A percentile compares a stretch with the other conserved stretches of the same genome.
These are phyloP conservation scores for Dendrobium nobile DNA, from an alignment of 106 monocot genomes.

Conservation along the genomic window DNA sequence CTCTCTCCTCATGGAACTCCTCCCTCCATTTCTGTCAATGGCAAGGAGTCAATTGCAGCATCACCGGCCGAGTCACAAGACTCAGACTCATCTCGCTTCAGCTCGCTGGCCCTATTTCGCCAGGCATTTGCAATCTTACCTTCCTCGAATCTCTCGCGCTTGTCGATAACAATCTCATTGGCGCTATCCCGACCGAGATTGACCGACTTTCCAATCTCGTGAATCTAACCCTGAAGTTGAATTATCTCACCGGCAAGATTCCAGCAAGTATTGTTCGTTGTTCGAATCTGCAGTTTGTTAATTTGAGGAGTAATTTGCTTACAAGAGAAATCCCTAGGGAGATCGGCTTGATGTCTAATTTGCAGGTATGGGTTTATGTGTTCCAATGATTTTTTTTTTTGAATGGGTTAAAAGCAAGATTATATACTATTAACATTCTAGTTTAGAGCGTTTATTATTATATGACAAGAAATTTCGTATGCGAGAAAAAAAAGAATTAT, in stretches of 20 bases:
- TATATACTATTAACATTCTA: too few species aligned
- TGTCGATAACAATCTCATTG: slow-evolving; percentile 16
- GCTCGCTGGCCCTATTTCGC: slow-evolving; percentile 32
- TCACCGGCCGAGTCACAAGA: slow-evolving; percentile 8
- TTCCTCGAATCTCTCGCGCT: slow-evolving; percentile 28
- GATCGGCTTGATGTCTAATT: neutral
- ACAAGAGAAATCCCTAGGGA: slow-evolving; percentile 7
- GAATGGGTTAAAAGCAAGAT: too few species aligned
- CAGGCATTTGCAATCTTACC: slow-evolving; percentile 29
- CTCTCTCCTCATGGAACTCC: slow-evolving; percentile 25
- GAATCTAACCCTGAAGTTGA: slow-evolving; percentile 22
- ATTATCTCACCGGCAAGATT: slow-evolving; percentile 16
- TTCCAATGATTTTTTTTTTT: too few species aligned
- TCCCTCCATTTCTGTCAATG: slow-evolving; percentile 28
- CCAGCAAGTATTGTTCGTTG: slow-evolving; percentile 3
- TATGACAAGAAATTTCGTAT: too few species aligned
- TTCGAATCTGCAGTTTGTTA: neutral
- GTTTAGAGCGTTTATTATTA: too few species aligned
- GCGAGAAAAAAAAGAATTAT: too few species aligned
- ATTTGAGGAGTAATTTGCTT: slow-evolving; percentile 5
- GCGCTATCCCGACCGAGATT: slow-evolving; percentile 24
- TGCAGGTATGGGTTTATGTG: neutral
- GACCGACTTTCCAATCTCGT: slow-evolving; percentile 10
- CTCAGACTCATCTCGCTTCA: slow-evolving; percentile 21
- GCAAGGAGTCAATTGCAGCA: slow-evolving; percentile 34